Evolutionary conservation across 306 rosid species (phyloP).

Genomic region (Crotalaria pallida): DNA sequence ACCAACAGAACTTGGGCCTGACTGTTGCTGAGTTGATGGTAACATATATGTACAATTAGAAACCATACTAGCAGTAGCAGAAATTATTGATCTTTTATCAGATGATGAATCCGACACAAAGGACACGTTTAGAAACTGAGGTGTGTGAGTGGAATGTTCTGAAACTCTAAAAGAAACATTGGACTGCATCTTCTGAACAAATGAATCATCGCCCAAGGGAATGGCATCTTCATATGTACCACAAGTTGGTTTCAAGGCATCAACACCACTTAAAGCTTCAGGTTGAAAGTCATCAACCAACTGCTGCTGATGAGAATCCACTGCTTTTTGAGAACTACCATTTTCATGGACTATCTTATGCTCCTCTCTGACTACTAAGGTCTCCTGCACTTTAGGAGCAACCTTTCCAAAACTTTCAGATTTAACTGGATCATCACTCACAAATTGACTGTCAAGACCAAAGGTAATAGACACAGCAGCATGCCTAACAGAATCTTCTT

Average conservation of each 20-base stretch:
- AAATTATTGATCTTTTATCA: slow-evolving; percentile 32
- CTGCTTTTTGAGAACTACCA: slow-evolving; percentile 24
- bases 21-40: slow-evolving; percentile 34
- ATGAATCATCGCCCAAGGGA: slow-evolving; percentile 25
- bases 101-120: slow-evolving; percentile 27
- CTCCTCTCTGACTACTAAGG: slow-evolving; percentile 29
- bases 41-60: slow-evolving; percentile 29
- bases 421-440: slow-evolving; percentile 25
- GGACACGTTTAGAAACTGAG: slow-evolving; percentile 37
- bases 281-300: slow-evolving; percentile 32
- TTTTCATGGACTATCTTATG: slow-evolving; percentile 20
- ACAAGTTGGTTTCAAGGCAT: slow-evolving; percentile 27
- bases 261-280: slow-evolving; percentile 28
- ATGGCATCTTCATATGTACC: slow-evolving; percentile 29
- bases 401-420: slow-evolving; percentile 38
- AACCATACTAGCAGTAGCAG: slow-evolving; percentile 31
- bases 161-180: slow-evolving; percentile 31
- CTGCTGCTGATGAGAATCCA: slow-evolving; percentile 29
- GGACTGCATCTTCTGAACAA: slow-evolving; percentile 31
- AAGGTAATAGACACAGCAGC: slow-evolving; percentile 19
- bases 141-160: slow-evolving; percentile 27
- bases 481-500: slow-evolving; percentile 28
- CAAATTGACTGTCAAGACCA: slow-evolving; percentile 21
- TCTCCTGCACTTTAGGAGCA: slow-evolving; percentile 28
- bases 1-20: slow-evolving; percentile 37